A percentile compares a stretch with the other conserved stretches of the same genome.
phyloP scores from a whole-genome alignment of 768 basidiomycete species.

The Rhodosporidiobolus sp. region DNA sequence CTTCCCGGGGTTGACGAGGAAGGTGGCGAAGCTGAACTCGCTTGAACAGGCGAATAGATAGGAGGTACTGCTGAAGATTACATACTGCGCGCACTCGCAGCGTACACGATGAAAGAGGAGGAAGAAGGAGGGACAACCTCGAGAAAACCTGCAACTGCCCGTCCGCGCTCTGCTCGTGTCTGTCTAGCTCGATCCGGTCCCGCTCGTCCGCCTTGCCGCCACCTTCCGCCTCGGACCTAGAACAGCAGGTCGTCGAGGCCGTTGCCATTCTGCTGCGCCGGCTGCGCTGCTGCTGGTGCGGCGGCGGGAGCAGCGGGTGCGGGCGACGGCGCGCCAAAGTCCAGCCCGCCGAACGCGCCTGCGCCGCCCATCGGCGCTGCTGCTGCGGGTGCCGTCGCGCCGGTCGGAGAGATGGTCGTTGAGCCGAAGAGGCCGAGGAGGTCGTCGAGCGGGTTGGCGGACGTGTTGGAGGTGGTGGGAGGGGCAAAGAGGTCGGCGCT shows the following conservation, averaged over 20 bases:
- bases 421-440: slow-evolving; percentile 32
- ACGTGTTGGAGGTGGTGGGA: slow-evolving; percentile 14
- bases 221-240: background rate
- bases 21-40: no score
- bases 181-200: background rate
- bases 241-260: slow-evolving; percentile 41
- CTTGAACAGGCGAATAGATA: no score
- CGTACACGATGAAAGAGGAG: background rate
- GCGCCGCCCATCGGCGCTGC: background rate
- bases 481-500: slow-evolving; percentile 34
- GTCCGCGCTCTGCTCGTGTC: no score
- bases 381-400: background rate
- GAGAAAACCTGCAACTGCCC: background rate
- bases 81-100: background rate
- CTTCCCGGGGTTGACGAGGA: no score
- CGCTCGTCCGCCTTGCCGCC: background rate
- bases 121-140: background rate
- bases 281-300: background rate
- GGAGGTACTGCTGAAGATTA: background rate
- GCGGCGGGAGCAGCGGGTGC: background rate
- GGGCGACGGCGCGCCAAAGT: slow-evolving; percentile 4
- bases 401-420: background rate
- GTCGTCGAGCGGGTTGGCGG: slow-evolving; percentile 39
- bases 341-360: slow-evolving; percentile 25
- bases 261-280: slow-evolving; percentile 12